phyloP scores from a whole-genome alignment of 2,329 filamentous ascomycete genomes.

The Pseudogymnoascus sp. region DNA sequence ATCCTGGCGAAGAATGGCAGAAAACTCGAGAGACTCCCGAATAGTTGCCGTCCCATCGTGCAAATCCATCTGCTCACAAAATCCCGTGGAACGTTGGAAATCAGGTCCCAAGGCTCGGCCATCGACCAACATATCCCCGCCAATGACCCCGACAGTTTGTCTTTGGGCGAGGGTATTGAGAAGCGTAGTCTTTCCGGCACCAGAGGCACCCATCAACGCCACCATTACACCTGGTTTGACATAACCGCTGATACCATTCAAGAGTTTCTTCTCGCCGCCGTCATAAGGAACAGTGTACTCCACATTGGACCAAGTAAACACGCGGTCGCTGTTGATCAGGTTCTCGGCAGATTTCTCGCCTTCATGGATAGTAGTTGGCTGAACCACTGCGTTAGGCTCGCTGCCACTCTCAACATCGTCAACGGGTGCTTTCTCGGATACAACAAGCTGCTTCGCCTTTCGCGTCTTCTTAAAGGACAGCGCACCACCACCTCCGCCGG shows the following conservation, averaged over 20 bases:
- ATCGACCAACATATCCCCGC: slow-evolving; percentile 68
- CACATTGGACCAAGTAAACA: slow-evolving; percentile 70
- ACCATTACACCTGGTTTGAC: slow-evolving; percentile 64
- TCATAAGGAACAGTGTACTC: slow-evolving; percentile 58
- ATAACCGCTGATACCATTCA: slow-evolving; percentile 77
- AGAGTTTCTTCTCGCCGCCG: slow-evolving; percentile 55
- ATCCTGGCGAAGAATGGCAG: slow-evolving; percentile 80
- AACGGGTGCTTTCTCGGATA: slow-evolving; percentile 40
- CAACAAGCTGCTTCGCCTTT: slow-evolving; percentile 46
- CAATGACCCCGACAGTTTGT: slow-evolving; percentile 80
- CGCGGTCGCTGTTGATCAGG: slow-evolving; percentile 54
- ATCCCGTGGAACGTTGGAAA: slow-evolving; percentile 70
- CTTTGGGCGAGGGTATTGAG: slow-evolving; percentile 77
- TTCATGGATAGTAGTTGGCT: slow-evolving; percentile 12
- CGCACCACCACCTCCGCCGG: slow-evolving; percentile 55
- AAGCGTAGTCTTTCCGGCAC: slow-evolving; percentile 83
- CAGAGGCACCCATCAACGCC: slow-evolving; percentile 53
- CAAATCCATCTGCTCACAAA: slow-evolving; percentile 87
- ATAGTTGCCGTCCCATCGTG: slow-evolving; percentile 78
- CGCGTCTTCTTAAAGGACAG: slow-evolving; percentile 65
- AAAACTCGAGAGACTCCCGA: slow-evolving; percentile 81
- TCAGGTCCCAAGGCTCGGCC: slow-evolving; percentile 63
- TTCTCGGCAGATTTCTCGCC: slow-evolving; percentile 7
- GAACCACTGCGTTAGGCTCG: slow-evolving; percentile 18
- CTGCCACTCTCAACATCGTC: slow-evolving; percentile 41